Percentiles rank a stretch among this genome's conserved stretches.
These are phyloP conservation scores for Carnegiea gigantea DNA, from an alignment of 179 eudicot genomes.

Conservation along the genomic window DNA sequence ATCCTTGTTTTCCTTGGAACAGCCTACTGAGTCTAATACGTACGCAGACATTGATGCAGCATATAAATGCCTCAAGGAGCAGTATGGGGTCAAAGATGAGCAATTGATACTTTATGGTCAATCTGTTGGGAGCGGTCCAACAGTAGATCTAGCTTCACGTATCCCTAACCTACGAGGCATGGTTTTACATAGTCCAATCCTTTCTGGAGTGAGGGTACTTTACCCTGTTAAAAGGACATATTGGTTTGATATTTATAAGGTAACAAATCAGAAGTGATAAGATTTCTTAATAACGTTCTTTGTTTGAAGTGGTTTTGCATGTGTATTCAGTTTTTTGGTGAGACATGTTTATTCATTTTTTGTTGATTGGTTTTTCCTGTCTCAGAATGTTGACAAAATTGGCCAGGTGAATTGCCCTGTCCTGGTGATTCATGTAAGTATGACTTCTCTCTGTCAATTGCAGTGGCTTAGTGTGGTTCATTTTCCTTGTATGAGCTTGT, in stretches of 20 bases:
- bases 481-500: too few relatives aligned
- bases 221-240: conserved; percentile 84
- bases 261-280: conserved; percentile 20
- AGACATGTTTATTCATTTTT: too few relatives aligned
- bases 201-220: conserved; percentile 86
- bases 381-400: conserved; percentile 88
- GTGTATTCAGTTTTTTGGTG: too few relatives aligned
- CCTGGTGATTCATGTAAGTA: conserved; percentile 81
- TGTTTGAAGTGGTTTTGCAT: conserved; percentile 8
- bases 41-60: conserved; percentile 96
- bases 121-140: conserved; percentile 97
- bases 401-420: conserved; percentile 75
- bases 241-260: conserved; percentile 98
- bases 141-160: conserved; percentile 91
- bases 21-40: conserved; percentile 92
- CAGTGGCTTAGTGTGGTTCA: not conserved
- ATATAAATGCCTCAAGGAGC: conserved; percentile 90
- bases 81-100: conserved; percentile 80
- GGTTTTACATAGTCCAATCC: conserved; percentile 89
- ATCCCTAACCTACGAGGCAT: conserved; percentile 82
- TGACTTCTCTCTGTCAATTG: not conserved
- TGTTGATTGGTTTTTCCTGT: conserved; percentile 14
- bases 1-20: conserved; percentile 42
- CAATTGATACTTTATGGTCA: conserved; percentile 82
- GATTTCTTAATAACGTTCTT: not conserved